Evolutionary conservation across 164 flowering plant genomes (phyloP).

Genomic region (Umbellularia californica): DNA sequence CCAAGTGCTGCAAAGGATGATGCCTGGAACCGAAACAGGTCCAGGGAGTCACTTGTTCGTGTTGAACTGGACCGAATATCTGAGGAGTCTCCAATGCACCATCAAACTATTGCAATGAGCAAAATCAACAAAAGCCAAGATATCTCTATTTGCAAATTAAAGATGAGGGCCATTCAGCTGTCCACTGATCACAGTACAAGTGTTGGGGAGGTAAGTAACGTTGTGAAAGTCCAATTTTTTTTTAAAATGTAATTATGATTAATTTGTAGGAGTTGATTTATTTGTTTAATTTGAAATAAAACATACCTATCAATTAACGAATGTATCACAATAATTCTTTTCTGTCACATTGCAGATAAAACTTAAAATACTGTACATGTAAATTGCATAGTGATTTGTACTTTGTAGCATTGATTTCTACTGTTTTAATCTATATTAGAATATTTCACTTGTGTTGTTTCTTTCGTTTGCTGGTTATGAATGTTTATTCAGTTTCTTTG

Average conservation of each 20-base stretch:
- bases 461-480: neutral
- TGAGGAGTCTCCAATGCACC: constrained; percentile 59
- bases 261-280: neutral
- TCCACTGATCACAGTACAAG: constrained; percentile 64
- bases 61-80: constrained; percentile 61
- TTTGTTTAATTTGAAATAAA: neutral
- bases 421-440: neutral
- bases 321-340: neutral
- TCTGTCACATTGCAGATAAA: neutral
- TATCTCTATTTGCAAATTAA: constrained; percentile 40
- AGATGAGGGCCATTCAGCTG: constrained; percentile 61
- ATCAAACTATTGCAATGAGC: constrained; percentile 31
- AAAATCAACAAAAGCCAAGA: constrained; percentile 41
- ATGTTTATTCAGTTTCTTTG: neutral
- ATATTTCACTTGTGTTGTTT: neutral
- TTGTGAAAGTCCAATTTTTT: neutral
- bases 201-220: constrained; percentile 40
- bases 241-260: neutral
- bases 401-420: neutral
- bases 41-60: constrained; percentile 52
- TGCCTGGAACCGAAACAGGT: constrained; percentile 37
- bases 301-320: neutral
- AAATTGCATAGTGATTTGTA: neutral
- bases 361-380: neutral
- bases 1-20: constrained; percentile 40